Evolutionary conservation across 1,139 yeast genomes (phyloP).

Genomic region (Suhomyces taliae): DNA sequence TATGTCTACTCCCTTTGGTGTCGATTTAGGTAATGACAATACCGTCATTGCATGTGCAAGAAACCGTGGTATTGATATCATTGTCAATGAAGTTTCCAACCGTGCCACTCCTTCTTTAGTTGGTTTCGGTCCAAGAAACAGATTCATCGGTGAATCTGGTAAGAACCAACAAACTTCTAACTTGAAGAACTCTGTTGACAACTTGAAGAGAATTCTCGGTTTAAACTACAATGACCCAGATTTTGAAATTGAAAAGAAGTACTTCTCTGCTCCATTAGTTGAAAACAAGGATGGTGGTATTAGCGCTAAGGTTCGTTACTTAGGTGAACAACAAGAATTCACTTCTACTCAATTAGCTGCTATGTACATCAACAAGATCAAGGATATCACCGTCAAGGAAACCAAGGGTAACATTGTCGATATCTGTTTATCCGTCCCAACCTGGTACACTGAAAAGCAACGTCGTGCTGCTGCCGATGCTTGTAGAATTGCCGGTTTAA

Average conservation of each 20-base stretch:
- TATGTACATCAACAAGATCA: constrained; percentile 90
- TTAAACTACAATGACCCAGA: constrained; percentile 76
- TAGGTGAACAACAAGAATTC: constrained; percentile 77
- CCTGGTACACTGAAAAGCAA: constrained; percentile 95
- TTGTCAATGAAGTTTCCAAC: constrained; percentile 98
- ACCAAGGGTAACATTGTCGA: constrained; percentile 80
- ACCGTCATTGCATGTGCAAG: constrained; percentile 97
- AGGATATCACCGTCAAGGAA: constrained; percentile 76
- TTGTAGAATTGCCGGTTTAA: constrained; percentile 91
- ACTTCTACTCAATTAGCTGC: constrained; percentile 89
- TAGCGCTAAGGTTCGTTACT: constrained; percentile 82
- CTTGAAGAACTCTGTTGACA: constrained; percentile 93
- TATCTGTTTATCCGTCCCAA: constrained; percentile 93
- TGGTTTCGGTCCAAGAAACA: constrained; percentile 86
- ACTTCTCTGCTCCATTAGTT: constrained; percentile 67
- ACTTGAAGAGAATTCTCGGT: constrained; percentile 88
- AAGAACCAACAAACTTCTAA: constrained; percentile 96
- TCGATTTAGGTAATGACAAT: constrained; percentile 95
- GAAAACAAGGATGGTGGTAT: constrained; percentile 72
- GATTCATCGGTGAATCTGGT: constrained; percentile 93
- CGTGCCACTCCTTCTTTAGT: constrained; percentile 94
- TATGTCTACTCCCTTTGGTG: constrained; percentile 86
- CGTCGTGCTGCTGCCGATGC: constrained; percentile 97
- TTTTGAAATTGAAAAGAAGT: constrained; percentile 70
- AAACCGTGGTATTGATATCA: constrained; percentile 97